Evolutionary conservation across 805 yeast species (phyloP).

Genomic region (Kodamaea nitidulidarum): DNA sequence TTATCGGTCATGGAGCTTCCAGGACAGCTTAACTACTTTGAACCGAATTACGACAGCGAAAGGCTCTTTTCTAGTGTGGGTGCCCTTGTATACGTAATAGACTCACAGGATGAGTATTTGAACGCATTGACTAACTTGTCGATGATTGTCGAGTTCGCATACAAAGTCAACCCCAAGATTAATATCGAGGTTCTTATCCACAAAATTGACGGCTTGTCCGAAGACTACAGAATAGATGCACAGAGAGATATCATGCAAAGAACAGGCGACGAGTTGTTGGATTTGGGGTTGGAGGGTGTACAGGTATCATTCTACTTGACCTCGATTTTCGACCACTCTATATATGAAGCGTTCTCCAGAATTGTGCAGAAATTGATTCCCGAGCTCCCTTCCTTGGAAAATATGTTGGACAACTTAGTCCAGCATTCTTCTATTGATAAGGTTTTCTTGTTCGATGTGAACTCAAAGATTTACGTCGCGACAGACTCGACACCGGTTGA

Average conservation of each 20-base stretch:
- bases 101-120: constrained; percentile 90
- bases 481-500: constrained; percentile 96
- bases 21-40: constrained; percentile 87
- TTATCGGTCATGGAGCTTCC: constrained; percentile 91
- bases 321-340: constrained; percentile 91
- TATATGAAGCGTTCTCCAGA: constrained; percentile 91
- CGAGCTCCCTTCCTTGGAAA: constrained; percentile 84
- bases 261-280: constrained; percentile 87
- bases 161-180: constrained; percentile 75
- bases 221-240: constrained; percentile 90
- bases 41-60: constrained; percentile 77
- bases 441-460: constrained; percentile 86
- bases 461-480: constrained; percentile 90
- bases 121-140: constrained; percentile 87
- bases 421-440: constrained; percentile 89
- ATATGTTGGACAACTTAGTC: constrained; percentile 80
- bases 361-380: constrained; percentile 88
- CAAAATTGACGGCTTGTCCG: constrained; percentile 91
- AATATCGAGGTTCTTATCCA: constrained; percentile 92
- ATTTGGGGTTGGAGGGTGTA: constrained; percentile 85
- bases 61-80: constrained; percentile 77
- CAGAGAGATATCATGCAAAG: constrained; percentile 96
- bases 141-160: constrained; percentile 83
- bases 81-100: constrained; percentile 90
- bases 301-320: constrained; percentile 89